Evolutionary conservation across 805 yeast species (phyloP), one percentile per base, ranked within the genome.

Genomic region (Schwanniomyces polymorphus): DNA sequence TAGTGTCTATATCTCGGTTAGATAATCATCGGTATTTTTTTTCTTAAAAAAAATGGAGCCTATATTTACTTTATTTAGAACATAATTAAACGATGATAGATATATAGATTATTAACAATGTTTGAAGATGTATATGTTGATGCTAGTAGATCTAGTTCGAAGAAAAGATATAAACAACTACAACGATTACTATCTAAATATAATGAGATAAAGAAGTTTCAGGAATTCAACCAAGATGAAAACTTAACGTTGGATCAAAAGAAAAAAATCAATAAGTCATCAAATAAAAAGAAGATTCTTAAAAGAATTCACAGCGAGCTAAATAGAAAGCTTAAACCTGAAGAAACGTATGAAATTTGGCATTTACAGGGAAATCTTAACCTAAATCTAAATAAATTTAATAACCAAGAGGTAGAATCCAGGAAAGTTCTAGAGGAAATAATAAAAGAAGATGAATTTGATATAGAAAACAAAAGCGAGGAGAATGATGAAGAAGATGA

Each of bases 331-430:
- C 47, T 59, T 41, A 45, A 55, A 37, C 72, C 72, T 3, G 69
- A 66, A 46, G 73, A 67, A 27, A 58, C 70, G 0, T 69, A 49
- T 43, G 74, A 69, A 45, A 41, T 60, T 17, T 69, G 74, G 74
- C 63, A 68, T 42, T 48, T 55, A n/a, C 38, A 44, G 10, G 38
- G 46, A 3, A 46, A 59, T 35, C 37, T 57, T 34, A 56, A 58
- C 45, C 43, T 44, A 11, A 53, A 52, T 40, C 28, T 51, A 40
- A 38, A 45, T 26, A 44, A 39, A 21, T 40, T 39, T 10, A 26
- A 33, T 10, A 39, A 35, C 7, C 51, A 52, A 47, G 53, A 44
- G 12, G 42, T 53, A 1, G 45, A 47, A 37, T 23, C 45, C 8
- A 38, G 41, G 27, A 26, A 37, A n/a, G 10, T 45, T 11, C 38